Evolutionary conservation across 2,329 filamentous ascomycete genomes (phyloP), one percentile per base, ranked within the genome.

Genomic region (Metarhizium brunneum): DNA sequence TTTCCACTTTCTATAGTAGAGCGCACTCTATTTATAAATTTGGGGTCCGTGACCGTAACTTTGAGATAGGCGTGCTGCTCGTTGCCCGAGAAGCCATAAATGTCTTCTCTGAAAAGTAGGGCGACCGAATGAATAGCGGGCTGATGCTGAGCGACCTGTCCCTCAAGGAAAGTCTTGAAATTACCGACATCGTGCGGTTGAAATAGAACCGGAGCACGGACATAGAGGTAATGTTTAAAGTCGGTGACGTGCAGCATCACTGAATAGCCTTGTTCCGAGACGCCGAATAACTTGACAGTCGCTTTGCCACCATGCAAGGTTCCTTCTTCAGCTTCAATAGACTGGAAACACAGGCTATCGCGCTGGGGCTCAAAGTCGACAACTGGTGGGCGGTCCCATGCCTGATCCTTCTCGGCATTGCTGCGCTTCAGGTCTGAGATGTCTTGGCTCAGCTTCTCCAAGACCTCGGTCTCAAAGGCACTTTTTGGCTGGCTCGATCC

Each of bases 361-460:
- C 73, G 83, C 53, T 80, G 68, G 8, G 85, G 78, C 57, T 73
- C 62, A 57, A 82, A 83, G 54, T 74, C 69, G n/a, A 68, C 69
- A 4, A 82, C 73, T 0, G 79, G 76, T 6, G 81, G 81, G 1
- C 81, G 77, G 50, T 87, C 85, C 95, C 94, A 99, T 67, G 90
- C 81, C 71, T 99, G 94, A 69, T 97, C 92, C 69, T 86, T 95
- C 68, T 99, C 94, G 2, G 88, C 80, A 71, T 95, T 97, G 71
- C 81, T 89, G 65, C 89, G 80, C 76, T 92, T 96, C 62, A 95
- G 77, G 20, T 86, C 88, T 29, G 83, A 86, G 59, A 97, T 92
- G 67, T 96, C 91, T 71, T 97, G 92, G 59, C 90, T 94, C 71
- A 99, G 82, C 76, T 95, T 96, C 78, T 96, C 92, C 59, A 99